Evolutionary conservation across 176 grass and related monocot species (phyloP).

Genomic region (Oryza australiensis): DNA sequence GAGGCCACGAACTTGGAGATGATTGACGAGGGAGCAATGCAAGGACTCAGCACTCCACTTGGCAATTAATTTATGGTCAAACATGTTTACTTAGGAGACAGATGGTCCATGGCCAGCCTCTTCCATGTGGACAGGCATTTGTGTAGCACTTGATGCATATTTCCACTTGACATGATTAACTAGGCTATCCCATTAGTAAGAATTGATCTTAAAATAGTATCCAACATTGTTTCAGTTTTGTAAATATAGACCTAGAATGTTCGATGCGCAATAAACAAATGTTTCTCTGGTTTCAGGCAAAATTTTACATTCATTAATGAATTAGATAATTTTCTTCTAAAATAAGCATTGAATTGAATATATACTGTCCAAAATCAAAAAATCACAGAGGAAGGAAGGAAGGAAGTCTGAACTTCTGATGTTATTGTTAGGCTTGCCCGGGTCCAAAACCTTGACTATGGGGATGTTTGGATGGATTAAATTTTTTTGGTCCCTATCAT

Average conservation of each 20-base stretch:
- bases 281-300: neutral
- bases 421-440: neutral
- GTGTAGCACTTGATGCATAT: neutral
- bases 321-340: neutral
- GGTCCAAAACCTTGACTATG: neutral
- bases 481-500: too few species aligned
- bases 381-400: neutral
- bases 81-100: conserved; percentile 33
- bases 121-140: conserved; percentile 33
- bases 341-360: neutral
- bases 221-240: neutral
- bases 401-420: too few species aligned
- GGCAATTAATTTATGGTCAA: conserved; percentile 22
- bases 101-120: conserved; percentile 46
- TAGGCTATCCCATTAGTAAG: neutral
- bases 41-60: neutral
- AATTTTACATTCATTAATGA: neutral
- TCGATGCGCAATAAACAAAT: neutral
- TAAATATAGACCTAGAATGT: neutral
- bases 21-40: conserved; percentile 7
- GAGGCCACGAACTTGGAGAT: conserved; percentile 27
- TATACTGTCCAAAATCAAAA: neutral
- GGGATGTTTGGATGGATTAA: too few species aligned
- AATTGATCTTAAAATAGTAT: neutral
- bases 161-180: neutral